Evolutionary conservation across 2,329 filamentous ascomycete species (phyloP).

Genomic region (Aspergillus neoniger): DNA sequence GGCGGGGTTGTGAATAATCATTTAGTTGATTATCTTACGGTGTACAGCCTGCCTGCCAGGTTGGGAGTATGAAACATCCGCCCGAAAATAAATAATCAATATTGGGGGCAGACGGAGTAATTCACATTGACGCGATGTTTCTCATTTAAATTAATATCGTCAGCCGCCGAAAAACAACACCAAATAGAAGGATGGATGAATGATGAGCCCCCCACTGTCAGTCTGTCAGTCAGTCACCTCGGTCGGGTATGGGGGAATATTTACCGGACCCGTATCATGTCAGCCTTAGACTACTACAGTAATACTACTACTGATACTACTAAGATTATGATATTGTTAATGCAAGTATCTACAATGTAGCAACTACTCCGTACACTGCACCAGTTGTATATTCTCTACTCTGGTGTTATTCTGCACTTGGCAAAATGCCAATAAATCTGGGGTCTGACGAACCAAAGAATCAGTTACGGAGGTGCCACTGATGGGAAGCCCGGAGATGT

Average conservation of each 20-base stretch:
- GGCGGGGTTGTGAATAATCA: neutral
- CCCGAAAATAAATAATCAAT: neutral
- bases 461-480: neutral
- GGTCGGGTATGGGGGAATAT: neutral
- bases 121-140: conserved; percentile 1
- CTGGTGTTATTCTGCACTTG: no score
- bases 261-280: neutral
- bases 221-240: no score
- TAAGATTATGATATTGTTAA: no score
- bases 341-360: no score
- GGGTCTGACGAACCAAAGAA: no score
- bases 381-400: no score
- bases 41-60: neutral
- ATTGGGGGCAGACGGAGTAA: neutral
- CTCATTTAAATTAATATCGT: neutral
- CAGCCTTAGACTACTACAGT: neutral
- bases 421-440: no score
- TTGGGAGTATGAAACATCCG: conserved; percentile 10
- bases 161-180: neutral
- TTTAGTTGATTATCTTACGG: neutral
- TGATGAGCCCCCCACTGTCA: neutral
- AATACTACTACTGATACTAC: no score
- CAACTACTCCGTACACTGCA: no score
- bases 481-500: neutral
- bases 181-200: neutral